A percentile compares a stretch with the other conserved stretches of the same genome.
These are phyloP conservation scores for Chaetomium globosum DNA, from an alignment of 2,329 filamentous ascomycete genomes.

Conservation along the genomic window DNA sequence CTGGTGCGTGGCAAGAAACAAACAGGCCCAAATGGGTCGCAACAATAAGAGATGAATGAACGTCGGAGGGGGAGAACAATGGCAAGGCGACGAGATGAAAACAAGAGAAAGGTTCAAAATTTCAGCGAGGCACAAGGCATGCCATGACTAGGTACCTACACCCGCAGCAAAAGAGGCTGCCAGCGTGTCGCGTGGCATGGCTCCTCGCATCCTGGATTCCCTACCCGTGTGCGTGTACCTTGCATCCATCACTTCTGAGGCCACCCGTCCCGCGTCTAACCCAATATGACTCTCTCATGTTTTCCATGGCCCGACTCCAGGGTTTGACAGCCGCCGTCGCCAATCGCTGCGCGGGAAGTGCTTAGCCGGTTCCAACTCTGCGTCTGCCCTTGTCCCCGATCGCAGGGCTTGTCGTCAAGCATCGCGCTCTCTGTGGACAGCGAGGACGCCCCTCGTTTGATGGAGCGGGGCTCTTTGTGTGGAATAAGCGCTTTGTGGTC, in stretches of 20 bases:
- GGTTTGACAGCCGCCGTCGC: conserved; percentile 17
- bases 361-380: conserved; percentile 22
- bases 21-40: not conserved
- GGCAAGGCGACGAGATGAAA: not conserved
- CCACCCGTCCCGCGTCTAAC: not conserved
- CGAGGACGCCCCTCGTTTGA: conserved; percentile 24
- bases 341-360: conserved; percentile 28
- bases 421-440: conserved; percentile 33
- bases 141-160: not conserved
- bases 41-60: conserved; percentile 16
- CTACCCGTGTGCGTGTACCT: not conserved
- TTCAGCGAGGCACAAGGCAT: not conserved
- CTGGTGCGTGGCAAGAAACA: conserved; percentile 12
- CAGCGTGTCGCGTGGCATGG: conserved; percentile 25
- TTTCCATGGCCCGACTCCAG: not conserved
- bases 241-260: not conserved
- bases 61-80: conserved; percentile 8
- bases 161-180: not conserved
- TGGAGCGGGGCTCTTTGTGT: conserved; percentile 36
- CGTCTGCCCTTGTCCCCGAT: conserved; percentile 29
- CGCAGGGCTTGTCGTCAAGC: conserved; percentile 28
- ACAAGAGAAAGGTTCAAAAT: conserved; percentile 3
- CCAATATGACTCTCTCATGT: not conserved
- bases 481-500: conserved; percentile 46
- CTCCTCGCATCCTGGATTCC: not conserved